Percentiles rank a stretch among this genome's conserved stretches.
phyloP scores from a whole-genome alignment of 139 green algal species.

The Ettlia oleoabundans region DNA sequence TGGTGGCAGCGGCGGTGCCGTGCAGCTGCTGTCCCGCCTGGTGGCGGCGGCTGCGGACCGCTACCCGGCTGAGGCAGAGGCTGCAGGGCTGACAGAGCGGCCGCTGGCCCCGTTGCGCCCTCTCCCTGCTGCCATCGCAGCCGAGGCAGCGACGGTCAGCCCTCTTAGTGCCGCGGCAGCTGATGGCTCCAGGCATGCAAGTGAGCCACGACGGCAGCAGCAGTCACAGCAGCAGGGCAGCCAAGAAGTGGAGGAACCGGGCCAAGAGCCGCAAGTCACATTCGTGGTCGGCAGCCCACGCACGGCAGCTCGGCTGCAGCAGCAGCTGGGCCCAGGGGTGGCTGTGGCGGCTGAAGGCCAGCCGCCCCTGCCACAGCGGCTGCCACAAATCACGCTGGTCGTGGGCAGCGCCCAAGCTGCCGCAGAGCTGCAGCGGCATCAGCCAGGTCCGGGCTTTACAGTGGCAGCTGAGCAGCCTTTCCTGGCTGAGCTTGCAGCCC shows the following conservation, averaged over 20 bases:
- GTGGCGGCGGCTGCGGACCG: conserved; percentile 6
- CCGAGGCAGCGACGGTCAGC: background rate
- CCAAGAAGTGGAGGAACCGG: background rate
- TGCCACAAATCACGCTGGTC: background rate
- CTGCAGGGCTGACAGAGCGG: conserved; percentile 13
- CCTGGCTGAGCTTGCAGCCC: no score
- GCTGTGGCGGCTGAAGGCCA: background rate
- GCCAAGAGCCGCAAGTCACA: background rate
- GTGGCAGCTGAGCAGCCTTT: no score
- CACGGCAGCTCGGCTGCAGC: background rate
- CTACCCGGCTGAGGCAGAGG: conserved; percentile 11
- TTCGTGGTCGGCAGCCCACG: background rate
- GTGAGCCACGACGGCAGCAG: no score
- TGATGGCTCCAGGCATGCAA: no score
- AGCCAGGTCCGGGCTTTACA: background rate
- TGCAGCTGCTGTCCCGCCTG: conserved; percentile 27
- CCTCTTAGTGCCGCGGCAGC: no score
- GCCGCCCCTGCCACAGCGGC: background rate
- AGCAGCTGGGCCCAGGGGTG: background rate
- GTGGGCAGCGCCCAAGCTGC: background rate
- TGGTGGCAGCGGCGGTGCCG: conserved; percentile 3
- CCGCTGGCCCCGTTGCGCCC: background rate
- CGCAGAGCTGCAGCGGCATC: background rate
- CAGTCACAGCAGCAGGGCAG: background rate
- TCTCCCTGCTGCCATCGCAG: background rate